A percentile compares a stretch with the other conserved stretches of the same genome.
phyloP scores from a whole-genome alignment of 257 asterid species.

The Nicotiana noctiflora region DNA sequence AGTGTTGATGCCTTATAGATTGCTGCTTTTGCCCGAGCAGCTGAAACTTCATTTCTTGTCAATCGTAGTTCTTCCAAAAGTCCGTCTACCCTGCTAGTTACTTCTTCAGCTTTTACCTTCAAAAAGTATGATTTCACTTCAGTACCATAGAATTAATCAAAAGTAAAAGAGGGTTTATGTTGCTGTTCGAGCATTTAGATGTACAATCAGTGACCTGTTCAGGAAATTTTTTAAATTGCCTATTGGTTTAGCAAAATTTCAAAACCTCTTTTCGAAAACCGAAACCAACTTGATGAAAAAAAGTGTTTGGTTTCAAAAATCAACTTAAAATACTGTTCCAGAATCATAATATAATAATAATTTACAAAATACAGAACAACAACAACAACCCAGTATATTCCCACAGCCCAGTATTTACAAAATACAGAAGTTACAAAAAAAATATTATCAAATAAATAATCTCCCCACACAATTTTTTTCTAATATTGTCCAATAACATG shows the following conservation, averaged over 20 bases:
- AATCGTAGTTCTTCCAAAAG: slow-evolving; percentile 74
- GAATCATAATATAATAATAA: not conserved
- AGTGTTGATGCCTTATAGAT: slow-evolving; percentile 65
- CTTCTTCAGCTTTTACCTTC: slow-evolving; percentile 92
- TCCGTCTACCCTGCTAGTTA: slow-evolving; percentile 54
- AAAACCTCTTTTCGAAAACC: not conserved
- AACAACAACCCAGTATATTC: too few relatives aligned
- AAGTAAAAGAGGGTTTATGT: not conserved
- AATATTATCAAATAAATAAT: not conserved
- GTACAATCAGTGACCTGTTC: not conserved
- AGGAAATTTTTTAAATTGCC: not conserved
- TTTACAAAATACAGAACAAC: not conserved
- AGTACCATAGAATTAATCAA: not conserved
- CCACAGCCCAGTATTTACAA: too few relatives aligned
- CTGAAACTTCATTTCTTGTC: slow-evolving; percentile 62
- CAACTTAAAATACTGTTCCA: not conserved
- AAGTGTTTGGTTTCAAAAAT: not conserved
- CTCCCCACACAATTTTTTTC: not conserved
- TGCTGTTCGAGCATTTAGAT: not conserved
- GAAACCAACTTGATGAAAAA: not conserved
- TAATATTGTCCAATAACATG: not conserved
- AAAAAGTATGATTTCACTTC: not conserved
- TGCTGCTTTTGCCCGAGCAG: slow-evolving; percentile 79
- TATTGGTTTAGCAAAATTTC: not conserved
- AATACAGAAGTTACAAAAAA: not conserved